phyloP scores from a whole-genome alignment of 2,329 filamentous ascomycete genomes.

The Leptodontidium sp. region DNA sequence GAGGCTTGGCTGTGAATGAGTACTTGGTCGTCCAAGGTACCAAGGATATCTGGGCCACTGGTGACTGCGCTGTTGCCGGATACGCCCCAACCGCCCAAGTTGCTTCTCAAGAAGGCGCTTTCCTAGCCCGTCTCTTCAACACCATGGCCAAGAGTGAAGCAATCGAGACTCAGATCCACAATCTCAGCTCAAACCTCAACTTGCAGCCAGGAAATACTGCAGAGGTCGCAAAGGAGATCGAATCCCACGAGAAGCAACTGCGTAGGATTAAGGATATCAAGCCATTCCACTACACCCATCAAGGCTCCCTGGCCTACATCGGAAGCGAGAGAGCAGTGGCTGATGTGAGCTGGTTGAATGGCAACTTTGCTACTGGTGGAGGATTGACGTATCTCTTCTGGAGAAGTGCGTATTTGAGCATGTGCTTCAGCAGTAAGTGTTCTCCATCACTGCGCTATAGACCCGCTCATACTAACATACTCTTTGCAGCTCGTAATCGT shows the following conservation, averaged over 20 bases:
- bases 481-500: slow-evolving; percentile 80
- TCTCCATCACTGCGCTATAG: not conserved
- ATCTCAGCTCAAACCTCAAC: slow-evolving; percentile 71
- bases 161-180: slow-evolving; percentile 78
- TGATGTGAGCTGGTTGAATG: slow-evolving; percentile 96
- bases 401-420: slow-evolving; percentile 97
- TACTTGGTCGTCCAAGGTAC: slow-evolving; percentile 98
- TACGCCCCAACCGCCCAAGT: slow-evolving; percentile 98
- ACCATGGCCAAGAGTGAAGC: slow-evolving; percentile 95
- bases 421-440: slow-evolving; percentile 98
- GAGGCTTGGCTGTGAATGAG: slow-evolving; percentile 96
- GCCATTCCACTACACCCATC: slow-evolving; percentile 98
- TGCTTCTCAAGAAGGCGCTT: slow-evolving; percentile 92
- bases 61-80: slow-evolving; percentile 96
- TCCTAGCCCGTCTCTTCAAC: slow-evolving; percentile 96
- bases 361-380: slow-evolving; percentile 93
- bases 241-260: slow-evolving; percentile 84
- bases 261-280: slow-evolving; percentile 92
- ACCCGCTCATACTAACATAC: slow-evolving; percentile 36
- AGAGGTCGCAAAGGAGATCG: slow-evolving; percentile 77
- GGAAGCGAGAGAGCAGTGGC: slow-evolving; percentile 97
- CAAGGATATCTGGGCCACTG: slow-evolving; percentile 97
- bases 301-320: slow-evolving; percentile 96
- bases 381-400: slow-evolving; percentile 98
- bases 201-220: slow-evolving; percentile 70